Base-by-base conservation (phyloP, 2,329 filamentous ascomycete species). In the Colletotrichum tabaci region DNA sequence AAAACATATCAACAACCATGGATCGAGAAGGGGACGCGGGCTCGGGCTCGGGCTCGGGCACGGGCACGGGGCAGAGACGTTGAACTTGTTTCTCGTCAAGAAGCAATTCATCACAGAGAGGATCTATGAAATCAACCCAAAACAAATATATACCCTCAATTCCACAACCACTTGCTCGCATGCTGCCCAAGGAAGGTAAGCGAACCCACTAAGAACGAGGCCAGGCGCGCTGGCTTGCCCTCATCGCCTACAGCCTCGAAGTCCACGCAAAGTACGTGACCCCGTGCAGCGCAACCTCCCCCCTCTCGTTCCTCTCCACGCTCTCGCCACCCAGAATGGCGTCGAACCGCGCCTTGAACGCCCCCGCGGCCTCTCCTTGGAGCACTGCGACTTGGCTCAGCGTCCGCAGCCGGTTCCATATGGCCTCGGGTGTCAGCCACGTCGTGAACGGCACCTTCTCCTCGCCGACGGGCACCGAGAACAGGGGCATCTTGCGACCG, bases 331-430 rank as follows among this genome's bases (percentile, higher is more conserved):
- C 82, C 71, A 94, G 74, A 10, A 87, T 86, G 66, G 88, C 84
- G 62, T 90, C 87, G 72, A 91, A 87, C 69, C 82, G 80, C 53
- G 82, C 83, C 67, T 84, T 83, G 56, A 88, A 87, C 52, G 83
- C 80, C 66, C 82, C 83, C 75, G 84, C 85, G 55, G 85, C 83
- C 64, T 86, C 82, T 1, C 85, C 88, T 57, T 86, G 79, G 15
- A 93, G 80, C 63, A 91, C 84, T 4, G 89, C 87, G 72, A 94
- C 87, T 77, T 94, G 91, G 76, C 91, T 93, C 68, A 94, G 81
- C 15, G 92, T 94, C 58, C 84, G 84, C 71, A 91, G 86, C 46
- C 93, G 86, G 64, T 87, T 85, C 89, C 91, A 93, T 60, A 94
- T 80, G 65, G 84, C 87, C 61, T 93, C 87, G 69, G 87, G 86